These are phyloP conservation scores for Penicillium corylophilum DNA, from an alignment of 2,329 filamentous ascomycete genomes.

Conservation along the genomic window DNA sequence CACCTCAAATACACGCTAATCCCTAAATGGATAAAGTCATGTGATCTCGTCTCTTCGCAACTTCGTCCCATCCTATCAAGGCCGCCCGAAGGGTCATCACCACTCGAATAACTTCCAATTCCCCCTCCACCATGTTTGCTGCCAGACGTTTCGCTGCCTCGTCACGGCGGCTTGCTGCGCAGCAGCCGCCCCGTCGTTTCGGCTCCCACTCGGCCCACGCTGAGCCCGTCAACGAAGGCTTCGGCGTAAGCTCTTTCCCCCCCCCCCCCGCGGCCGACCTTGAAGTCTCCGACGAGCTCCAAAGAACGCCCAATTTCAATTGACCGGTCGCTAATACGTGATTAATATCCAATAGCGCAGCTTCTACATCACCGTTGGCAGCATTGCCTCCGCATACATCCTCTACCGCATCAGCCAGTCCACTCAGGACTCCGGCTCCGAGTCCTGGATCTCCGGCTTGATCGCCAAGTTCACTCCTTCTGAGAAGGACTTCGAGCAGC, in stretches of 20 bases:
- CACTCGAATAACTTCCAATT: constrained; percentile 32
- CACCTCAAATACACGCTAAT: constrained; percentile 10
- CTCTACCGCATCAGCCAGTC: constrained; percentile 45
- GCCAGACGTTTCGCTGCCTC: constrained; percentile 42
- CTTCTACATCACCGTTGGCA: constrained; percentile 48
- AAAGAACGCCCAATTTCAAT: constrained; percentile 8
- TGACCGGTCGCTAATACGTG: constrained; percentile 17
- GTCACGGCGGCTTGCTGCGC: constrained; percentile 38
- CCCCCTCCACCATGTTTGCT: constrained; percentile 40
- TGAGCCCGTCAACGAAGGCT: constrained; percentile 46
- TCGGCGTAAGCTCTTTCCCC: constrained; percentile 43
- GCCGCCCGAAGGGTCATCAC: constrained; percentile 30
- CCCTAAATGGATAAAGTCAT: constrained; percentile 16
- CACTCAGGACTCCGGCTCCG: constrained; percentile 36
- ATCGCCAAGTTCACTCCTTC: constrained; percentile 58
- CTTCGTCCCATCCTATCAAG: constrained; percentile 24
- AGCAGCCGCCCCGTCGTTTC: constrained; percentile 45
- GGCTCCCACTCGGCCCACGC: constrained; percentile 43
- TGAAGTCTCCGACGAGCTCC: constrained; percentile 7
- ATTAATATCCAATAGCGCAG: constrained; percentile 39
- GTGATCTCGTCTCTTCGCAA: constrained; percentile 21
- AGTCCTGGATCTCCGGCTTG: constrained; percentile 45
- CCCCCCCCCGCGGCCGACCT: constrained; percentile 8
- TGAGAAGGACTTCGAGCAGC: constrained; percentile 53
- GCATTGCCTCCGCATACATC: constrained; percentile 42